A percentile compares a stretch with the other conserved stretches of the same genome.
Evolutionary conservation across 2,329 filamentous ascomycete genomes (phyloP).

Genomic region (Whalleya microplaca): DNA sequence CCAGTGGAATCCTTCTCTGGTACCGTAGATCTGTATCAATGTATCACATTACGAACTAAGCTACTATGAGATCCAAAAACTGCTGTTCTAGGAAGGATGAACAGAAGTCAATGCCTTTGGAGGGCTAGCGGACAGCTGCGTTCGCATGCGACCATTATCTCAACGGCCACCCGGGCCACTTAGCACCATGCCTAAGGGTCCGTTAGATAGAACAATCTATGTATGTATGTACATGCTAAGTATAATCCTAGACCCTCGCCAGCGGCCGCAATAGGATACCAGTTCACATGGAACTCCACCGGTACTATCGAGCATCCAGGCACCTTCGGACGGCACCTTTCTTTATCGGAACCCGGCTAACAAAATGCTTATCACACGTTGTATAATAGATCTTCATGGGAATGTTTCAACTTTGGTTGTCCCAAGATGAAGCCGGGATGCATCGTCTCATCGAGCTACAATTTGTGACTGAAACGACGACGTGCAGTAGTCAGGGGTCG

Average conservation of each 20-base stretch:
- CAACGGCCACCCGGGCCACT: too few relatives aligned
- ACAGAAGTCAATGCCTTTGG: background rate
- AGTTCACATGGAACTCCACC: background rate
- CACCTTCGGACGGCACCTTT: background rate
- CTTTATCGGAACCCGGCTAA: background rate
- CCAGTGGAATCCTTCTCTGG: slow-evolving; percentile 9
- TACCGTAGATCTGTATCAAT: slow-evolving; percentile 10
- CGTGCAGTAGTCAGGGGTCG: background rate
- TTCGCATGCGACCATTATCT: background rate
- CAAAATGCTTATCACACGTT: background rate
- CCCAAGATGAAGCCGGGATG: background rate
- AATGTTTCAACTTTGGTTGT: background rate
- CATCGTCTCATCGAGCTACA: background rate
- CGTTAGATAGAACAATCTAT: too few relatives aligned
- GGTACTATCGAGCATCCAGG: background rate
- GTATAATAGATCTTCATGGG: background rate
- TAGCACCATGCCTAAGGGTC: too few relatives aligned
- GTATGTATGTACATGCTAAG: too few relatives aligned
- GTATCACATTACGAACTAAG: slow-evolving; percentile 7
- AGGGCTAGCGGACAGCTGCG: background rate
- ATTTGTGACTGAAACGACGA: background rate
- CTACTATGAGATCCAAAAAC: background rate
- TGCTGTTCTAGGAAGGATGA: slow-evolving; percentile 10
- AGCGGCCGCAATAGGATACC: background rate
- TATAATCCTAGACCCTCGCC: background rate